Conservation (phyloP, 2,329 filamentous ascomycete genomes). For the Fusarium liriodendri region DNA sequence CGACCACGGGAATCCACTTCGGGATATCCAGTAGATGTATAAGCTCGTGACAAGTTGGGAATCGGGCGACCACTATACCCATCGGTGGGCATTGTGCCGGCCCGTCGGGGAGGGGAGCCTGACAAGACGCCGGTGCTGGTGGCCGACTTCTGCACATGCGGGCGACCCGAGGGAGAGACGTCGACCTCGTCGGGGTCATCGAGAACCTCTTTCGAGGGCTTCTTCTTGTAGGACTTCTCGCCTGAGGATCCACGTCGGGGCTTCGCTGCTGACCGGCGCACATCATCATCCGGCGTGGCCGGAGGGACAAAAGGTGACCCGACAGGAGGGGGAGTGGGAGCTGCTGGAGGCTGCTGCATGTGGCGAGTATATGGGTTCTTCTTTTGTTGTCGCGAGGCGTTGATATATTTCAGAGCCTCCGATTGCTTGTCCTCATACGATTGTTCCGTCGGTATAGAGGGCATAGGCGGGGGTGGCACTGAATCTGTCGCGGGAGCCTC, state of each 20-base stretch:
- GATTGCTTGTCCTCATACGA: constrained; percentile 27
- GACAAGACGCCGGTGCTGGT: constrained; percentile 40
- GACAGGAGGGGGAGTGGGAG: constrained; percentile 51
- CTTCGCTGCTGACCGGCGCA: constrained; percentile 48
- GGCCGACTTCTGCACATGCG: constrained; percentile 43
- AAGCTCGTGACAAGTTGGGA: constrained; percentile 45
- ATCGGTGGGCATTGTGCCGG: constrained; percentile 51
- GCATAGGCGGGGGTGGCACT: constrained; percentile 36
- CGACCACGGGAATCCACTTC: constrained; percentile 50
- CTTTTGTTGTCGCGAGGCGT: constrained; percentile 40
- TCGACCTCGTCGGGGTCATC: constrained; percentile 46
- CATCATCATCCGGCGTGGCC: constrained; percentile 45
- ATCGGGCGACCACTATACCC: constrained; percentile 43
- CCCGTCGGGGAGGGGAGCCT: constrained; percentile 50
- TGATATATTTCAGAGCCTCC: constrained; percentile 46
- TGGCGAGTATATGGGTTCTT: constrained; percentile 43
- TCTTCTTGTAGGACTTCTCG: constrained; percentile 47
- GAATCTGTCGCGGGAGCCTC: constrained; percentile 41
- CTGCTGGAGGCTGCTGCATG: constrained; percentile 48
- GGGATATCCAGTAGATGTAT: constrained; percentile 48
- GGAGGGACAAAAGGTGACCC: constrained; percentile 44
- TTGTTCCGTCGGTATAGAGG: constrained; percentile 6
- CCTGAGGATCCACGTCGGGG: constrained; percentile 50
- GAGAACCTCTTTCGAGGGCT: constrained; percentile 47
- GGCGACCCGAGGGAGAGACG: constrained; percentile 46